Percentiles rank a stretch among this genome's conserved stretches.
These are phyloP conservation scores for Dryadomyces quercus-mongolicae DNA, from an alignment of 2,329 filamentous ascomycete genomes.

Conservation along the genomic window DNA sequence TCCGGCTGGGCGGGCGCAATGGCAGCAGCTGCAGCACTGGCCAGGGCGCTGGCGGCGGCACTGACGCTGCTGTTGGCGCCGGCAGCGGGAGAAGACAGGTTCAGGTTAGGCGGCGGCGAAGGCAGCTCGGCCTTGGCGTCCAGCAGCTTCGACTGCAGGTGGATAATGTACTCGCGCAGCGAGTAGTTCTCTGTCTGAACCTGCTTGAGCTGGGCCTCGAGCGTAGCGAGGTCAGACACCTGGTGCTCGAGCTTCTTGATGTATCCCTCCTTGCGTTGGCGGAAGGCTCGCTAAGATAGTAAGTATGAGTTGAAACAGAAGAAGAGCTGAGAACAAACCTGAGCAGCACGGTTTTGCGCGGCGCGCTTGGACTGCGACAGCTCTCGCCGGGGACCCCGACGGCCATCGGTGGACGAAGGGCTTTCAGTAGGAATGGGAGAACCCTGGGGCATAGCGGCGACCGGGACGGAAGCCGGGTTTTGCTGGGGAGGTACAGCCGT, in stretches of 20 bases:
- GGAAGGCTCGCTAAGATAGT: constrained; percentile 70
- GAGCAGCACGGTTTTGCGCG: constrained; percentile 90
- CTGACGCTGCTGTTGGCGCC: neutral
- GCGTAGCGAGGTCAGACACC: constrained; percentile 64
- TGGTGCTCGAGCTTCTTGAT: constrained; percentile 97
- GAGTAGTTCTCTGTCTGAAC: constrained; percentile 82
- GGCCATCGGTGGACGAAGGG: constrained; percentile 33
- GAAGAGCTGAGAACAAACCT: constrained; percentile 48
- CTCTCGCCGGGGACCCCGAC: constrained; percentile 79
- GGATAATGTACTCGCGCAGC: constrained; percentile 84
- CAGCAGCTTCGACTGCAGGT: constrained; percentile 74
- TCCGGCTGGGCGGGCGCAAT: neutral
- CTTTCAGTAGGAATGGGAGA: constrained; percentile 11
- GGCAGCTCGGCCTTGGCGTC: constrained; percentile 77
- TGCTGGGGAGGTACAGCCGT: constrained; percentile 8
- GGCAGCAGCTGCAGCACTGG: constrained; percentile 6
- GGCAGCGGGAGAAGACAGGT: constrained; percentile 30
- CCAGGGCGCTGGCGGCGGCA: constrained; percentile 7
- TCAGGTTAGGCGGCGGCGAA: constrained; percentile 68
- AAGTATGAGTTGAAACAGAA: constrained; percentile 17
- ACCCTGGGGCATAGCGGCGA: constrained; percentile 18
- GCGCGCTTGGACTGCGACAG: constrained; percentile 92
- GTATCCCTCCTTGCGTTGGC: constrained; percentile 93
- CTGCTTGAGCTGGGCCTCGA: constrained; percentile 68
- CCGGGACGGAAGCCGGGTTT: constrained; percentile 14